These are phyloP conservation scores for Nakazawaea ishiwadae DNA, from an alignment of 805 yeast genomes.

Conservation along the genomic window DNA sequence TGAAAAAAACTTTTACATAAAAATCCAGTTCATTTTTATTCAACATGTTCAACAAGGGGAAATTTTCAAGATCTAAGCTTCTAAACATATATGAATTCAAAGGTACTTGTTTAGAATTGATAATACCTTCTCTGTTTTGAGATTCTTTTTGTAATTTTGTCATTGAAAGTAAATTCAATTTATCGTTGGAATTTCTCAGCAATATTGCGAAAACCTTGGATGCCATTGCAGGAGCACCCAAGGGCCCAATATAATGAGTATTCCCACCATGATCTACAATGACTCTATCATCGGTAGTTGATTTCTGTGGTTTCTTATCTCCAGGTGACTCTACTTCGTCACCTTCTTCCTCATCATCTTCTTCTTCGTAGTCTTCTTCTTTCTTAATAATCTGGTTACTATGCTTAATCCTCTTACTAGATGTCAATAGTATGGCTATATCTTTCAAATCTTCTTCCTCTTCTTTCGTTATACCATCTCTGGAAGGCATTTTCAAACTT, in stretches of 20 bases:
- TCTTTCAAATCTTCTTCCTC: slow-evolving; percentile 13
- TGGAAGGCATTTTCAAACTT: slow-evolving; percentile 17
- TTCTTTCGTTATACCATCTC: slow-evolving; percentile 9
- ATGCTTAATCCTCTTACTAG: slow-evolving; percentile 8
- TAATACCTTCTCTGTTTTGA: slow-evolving; percentile 9
- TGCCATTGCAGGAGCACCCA: slow-evolving; percentile 16
- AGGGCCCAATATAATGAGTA: slow-evolving; percentile 17
- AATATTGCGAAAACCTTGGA: slow-evolving; percentile 9
- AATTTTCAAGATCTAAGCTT: slow-evolving; percentile 8
- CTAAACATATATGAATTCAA: slow-evolving; percentile 1
- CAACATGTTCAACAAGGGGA: slow-evolving; percentile 12
- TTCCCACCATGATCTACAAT: slow-evolving; percentile 16
- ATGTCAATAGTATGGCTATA: slow-evolving; percentile 13
- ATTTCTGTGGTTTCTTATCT: background rate
- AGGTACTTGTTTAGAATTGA: slow-evolving; percentile 13
- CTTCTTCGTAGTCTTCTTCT: slow-evolving; percentile 4
- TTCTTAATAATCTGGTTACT: background rate
- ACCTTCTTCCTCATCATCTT: background rate
- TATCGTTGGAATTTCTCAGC: slow-evolving; percentile 8
- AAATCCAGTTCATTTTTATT: slow-evolving; percentile 12
- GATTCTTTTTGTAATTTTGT: background rate
- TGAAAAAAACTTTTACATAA: slow-evolving; percentile 12
- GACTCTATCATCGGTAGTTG: slow-evolving; percentile 10
- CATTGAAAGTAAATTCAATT: slow-evolving; percentile 1
- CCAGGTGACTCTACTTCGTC: background rate